Percentiles rank a stretch among this genome's conserved stretches.
These are phyloP conservation scores for Lecanosticta acicola DNA, from an alignment of 2,329 filamentous ascomycete species.

Conservation along the genomic window DNA sequence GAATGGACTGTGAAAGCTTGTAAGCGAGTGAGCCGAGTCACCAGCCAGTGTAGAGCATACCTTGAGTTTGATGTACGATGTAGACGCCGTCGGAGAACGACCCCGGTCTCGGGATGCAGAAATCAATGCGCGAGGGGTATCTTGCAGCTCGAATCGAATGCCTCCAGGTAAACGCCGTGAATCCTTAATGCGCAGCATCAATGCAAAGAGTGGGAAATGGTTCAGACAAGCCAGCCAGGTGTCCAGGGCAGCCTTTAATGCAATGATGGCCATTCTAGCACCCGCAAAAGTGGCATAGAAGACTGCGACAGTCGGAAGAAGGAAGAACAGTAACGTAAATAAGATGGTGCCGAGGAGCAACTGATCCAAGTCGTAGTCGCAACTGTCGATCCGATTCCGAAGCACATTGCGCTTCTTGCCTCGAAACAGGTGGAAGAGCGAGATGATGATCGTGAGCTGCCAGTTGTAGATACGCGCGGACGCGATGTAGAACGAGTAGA, in stretches of 20 bases:
- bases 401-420: slow-evolving; percentile 97
- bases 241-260: slow-evolving; percentile 83
- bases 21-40: slow-evolving; percentile 11
- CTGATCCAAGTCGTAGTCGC: slow-evolving; percentile 97
- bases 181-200: slow-evolving; percentile 95
- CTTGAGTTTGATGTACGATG: slow-evolving; percentile 81
- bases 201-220: slow-evolving; percentile 92
- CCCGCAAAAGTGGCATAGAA: slow-evolving; percentile 96
- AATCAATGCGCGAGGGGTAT: slow-evolving; percentile 49
- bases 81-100: slow-evolving; percentile 44
- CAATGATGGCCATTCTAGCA: slow-evolving; percentile 91
- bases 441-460: slow-evolving; percentile 94
- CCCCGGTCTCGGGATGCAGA: slow-evolving; percentile 12
- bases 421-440: slow-evolving; percentile 96
- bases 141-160: slow-evolving; percentile 82
- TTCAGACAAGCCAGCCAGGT: slow-evolving; percentile 90
- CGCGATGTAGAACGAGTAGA: slow-evolving; percentile 96
- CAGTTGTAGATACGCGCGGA: slow-evolving; percentile 97
- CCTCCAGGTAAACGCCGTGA: slow-evolving; percentile 81
- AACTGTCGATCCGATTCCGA: slow-evolving; percentile 95
- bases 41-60: slow-evolving; percentile 43
- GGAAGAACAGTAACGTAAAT: slow-evolving; percentile 90
- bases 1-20: slow-evolving; percentile 60
- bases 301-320: slow-evolving; percentile 88
- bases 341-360: slow-evolving; percentile 92